These are phyloP conservation scores for Erigeron philadelphicus DNA, from an alignment of 140 eudicot genomes.

Conservation along the genomic window DNA sequence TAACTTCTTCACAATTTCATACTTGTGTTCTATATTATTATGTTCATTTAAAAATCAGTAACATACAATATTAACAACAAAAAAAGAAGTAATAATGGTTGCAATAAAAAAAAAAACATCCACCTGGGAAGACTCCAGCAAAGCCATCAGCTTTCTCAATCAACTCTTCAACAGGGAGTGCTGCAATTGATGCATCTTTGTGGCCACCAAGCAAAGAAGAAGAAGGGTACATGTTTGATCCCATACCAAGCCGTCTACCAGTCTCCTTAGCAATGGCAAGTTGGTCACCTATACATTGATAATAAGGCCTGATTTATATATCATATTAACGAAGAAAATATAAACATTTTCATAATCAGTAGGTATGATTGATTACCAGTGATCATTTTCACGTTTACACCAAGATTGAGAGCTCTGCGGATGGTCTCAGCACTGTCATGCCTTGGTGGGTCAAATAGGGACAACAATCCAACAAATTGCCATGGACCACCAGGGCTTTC, in stretches of 20 bases:
- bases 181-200: constrained; percentile 61
- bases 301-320: neutral
- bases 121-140: constrained; percentile 44
- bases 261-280: constrained; percentile 76
- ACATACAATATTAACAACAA: neutral
- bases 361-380: constrained; percentile 36
- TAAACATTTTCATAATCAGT: neutral
- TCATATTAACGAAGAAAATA: neutral
- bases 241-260: constrained; percentile 78
- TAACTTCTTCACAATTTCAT: constrained; percentile 60
- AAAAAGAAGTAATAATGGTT: neutral
- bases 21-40: constrained; percentile 43
- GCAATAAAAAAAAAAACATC: neutral
- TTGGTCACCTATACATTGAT: constrained; percentile 43
- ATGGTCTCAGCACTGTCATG: constrained; percentile 82
- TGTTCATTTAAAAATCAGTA: neutral
- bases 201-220: constrained; percentile 68
- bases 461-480: constrained; percentile 65
- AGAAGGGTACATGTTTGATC: constrained; percentile 79
- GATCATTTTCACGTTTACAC: constrained; percentile 71
- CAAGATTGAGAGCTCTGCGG: constrained; percentile 59
- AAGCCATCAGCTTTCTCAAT: constrained; percentile 76
- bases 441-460: constrained; percentile 74
- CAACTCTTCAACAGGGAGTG: constrained; percentile 63
- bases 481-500: constrained; percentile 70